Evolutionary conservation across 805 yeast species (phyloP).

Genomic region (Wickerhamiella kazuoi): DNA sequence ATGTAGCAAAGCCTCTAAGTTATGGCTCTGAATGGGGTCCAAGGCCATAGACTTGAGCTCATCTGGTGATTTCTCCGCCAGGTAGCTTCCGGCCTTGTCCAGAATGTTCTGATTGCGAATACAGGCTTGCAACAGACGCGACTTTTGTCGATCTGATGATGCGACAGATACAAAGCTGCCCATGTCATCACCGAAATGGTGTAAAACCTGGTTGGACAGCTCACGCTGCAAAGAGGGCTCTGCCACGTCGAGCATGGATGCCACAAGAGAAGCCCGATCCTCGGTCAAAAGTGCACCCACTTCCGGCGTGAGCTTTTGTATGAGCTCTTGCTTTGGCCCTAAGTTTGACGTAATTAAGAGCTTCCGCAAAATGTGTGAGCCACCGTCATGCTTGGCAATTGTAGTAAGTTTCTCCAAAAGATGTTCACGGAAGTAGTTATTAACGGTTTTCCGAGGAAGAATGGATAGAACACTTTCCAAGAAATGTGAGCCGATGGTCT

Average conservation of each 20-base stretch:
- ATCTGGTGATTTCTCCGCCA: slow-evolving; percentile 9
- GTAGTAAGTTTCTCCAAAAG: slow-evolving; percentile 59
- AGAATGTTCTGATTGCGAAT: not conserved
- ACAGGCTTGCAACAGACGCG: not conserved
- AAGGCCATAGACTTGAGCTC: slow-evolving; percentile 54
- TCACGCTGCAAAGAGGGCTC: slow-evolving; percentile 7
- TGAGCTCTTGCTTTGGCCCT: slow-evolving; percentile 7
- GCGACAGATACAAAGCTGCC: too few species aligned
- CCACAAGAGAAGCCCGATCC: slow-evolving; percentile 15
- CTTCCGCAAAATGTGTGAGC: slow-evolving; percentile 61
- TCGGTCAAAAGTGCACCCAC: slow-evolving; percentile 8
- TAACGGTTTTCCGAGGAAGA: slow-evolving; percentile 50
- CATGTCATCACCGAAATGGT: not conserved
- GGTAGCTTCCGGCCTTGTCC: not conserved
- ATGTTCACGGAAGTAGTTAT: slow-evolving; percentile 50
- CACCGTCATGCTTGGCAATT: slow-evolving; percentile 66
- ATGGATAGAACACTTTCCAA: slow-evolving; percentile 51
- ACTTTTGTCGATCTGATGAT: too few species aligned
- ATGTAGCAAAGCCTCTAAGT: slow-evolving; percentile 48
- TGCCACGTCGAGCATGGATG: not conserved
- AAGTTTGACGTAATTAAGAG: slow-evolving; percentile 29
- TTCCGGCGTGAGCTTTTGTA: slow-evolving; percentile 13
- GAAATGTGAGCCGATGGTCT: slow-evolving; percentile 88
- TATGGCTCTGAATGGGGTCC: slow-evolving; percentile 85
- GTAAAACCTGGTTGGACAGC: not conserved